A percentile compares a stretch with the other conserved stretches of the same genome.
These are phyloP conservation scores for Fusarium drepaniforme DNA, from an alignment of 2,329 filamentous ascomycete genomes.

Conservation along the genomic window DNA sequence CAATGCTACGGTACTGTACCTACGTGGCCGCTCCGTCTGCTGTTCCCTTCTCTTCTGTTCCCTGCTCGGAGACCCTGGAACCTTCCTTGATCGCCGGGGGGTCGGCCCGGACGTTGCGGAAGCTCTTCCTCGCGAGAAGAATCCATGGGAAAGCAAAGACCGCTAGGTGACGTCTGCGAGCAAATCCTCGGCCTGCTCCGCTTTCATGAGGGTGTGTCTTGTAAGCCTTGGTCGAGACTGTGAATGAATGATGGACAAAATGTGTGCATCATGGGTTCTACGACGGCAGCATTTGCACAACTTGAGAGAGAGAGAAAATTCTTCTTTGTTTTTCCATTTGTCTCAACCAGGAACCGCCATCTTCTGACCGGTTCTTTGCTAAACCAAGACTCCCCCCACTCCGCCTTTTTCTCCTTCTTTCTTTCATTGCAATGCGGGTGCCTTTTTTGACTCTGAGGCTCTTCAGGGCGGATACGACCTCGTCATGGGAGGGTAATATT, in stretches of 20 bases:
- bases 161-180: constrained; percentile 31
- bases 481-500: constrained; percentile 24
- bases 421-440: background rate
- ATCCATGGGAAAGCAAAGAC: constrained; percentile 8
- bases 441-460: constrained; percentile 19
- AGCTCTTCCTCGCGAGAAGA: constrained; percentile 8
- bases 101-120: constrained; percentile 31
- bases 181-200: constrained; percentile 25
- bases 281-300: constrained; percentile 30
- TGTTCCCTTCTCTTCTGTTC: background rate
- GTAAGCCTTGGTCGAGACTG: background rate
- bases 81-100: constrained; percentile 30
- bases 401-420: background rate
- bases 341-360: constrained; percentile 4
- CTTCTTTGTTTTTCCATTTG: constrained; percentile 7
- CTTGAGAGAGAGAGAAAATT: background rate
- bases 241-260: background rate
- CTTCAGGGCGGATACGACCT: constrained; percentile 20
- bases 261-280: constrained; percentile 26
- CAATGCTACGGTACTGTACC: background rate
- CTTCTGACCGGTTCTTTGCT: background rate
- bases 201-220: constrained; percentile 1
- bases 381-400: background rate
- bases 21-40: constrained; percentile 22
- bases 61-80: constrained; percentile 10